A percentile compares a stretch with the other conserved stretches of the same genome.
Evolutionary conservation across 805 yeast species (phyloP).

Genomic region (Starmera amethionina): DNA sequence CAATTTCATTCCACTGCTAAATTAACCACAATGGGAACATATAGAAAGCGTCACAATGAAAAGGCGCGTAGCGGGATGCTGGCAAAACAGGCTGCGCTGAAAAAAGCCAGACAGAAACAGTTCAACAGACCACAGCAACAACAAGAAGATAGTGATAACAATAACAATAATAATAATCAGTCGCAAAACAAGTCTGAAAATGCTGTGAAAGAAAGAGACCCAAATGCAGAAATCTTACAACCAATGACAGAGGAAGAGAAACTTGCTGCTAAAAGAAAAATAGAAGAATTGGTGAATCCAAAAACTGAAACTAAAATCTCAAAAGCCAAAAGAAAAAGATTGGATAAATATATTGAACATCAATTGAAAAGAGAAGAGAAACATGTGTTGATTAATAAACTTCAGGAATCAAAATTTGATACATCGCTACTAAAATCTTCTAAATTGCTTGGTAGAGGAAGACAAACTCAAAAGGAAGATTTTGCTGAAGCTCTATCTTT

Average conservation of each 20-base stretch:
- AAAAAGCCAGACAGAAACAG: constrained; percentile 59
- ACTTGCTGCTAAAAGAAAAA: constrained; percentile 50
- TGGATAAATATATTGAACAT: constrained; percentile 89
- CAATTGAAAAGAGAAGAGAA: constrained; percentile 85
- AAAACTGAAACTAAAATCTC: constrained; percentile 60
- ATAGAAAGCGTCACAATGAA: constrained; percentile 72
- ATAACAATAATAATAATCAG: constrained; percentile 18
- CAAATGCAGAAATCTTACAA: constrained; percentile 51
- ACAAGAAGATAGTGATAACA: constrained; percentile 26
- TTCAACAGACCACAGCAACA: constrained; percentile 30
- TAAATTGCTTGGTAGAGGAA: constrained; percentile 69
- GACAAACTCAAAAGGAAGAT: constrained; percentile 55
- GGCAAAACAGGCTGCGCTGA: constrained; percentile 65
- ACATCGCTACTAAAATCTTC: constrained; percentile 61
- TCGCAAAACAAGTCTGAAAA: constrained; percentile 6
- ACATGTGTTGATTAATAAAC: constrained; percentile 61
- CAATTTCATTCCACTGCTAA: background rate
- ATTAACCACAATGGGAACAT: constrained; percentile 55
- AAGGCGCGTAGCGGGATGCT: constrained; percentile 81
- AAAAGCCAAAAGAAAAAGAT: constrained; percentile 60
- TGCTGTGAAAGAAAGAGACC: constrained; percentile 23
- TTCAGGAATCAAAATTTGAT: constrained; percentile 56
- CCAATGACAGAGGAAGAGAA: constrained; percentile 61
- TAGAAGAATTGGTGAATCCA: constrained; percentile 50
- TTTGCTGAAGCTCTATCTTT: constrained; percentile 65